Percentiles rank a stretch among this genome's conserved stretches.
phyloP scores from a whole-genome alignment of 345 rosid species.

The Adansonia digitata region DNA sequence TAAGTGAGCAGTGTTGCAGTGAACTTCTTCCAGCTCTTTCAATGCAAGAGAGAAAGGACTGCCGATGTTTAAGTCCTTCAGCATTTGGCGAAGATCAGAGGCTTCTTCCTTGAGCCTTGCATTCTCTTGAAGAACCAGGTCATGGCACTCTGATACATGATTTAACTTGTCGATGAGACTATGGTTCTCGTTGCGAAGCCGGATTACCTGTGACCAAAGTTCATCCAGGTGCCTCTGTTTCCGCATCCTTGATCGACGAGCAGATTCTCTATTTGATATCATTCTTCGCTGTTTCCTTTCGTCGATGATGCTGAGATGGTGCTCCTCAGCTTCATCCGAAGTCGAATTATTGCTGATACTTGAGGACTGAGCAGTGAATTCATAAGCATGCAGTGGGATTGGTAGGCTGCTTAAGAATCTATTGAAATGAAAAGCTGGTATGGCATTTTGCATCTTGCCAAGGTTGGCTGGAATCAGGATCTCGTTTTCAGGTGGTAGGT shows the following conservation, averaged over 20 bases:
- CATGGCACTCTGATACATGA: constrained; percentile 59
- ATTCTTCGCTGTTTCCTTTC: constrained; percentile 92
- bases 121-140: constrained; percentile 63
- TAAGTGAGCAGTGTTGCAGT: constrained; percentile 42
- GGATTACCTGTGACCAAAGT: constrained; percentile 75
- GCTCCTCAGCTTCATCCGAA: constrained; percentile 74
- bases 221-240: constrained; percentile 95
- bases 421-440: constrained; percentile 43
- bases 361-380: constrained; percentile 35
- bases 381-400: constrained; percentile 30
- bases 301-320: constrained; percentile 56
- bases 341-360: constrained; percentile 68
- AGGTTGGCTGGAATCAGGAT: constrained; percentile 29
- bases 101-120: constrained; percentile 75
- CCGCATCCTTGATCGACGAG: constrained; percentile 92
- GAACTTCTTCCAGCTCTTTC: constrained; percentile 48
- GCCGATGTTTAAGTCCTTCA: constrained; percentile 42
- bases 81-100: constrained; percentile 67
- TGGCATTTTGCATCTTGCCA: constrained; percentile 27
- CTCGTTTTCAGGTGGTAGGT: constrained; percentile 35
- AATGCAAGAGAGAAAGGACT: constrained; percentile 40
- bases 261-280: constrained; percentile 96
- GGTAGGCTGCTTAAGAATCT: constrained; percentile 33
- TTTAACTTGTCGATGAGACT: constrained; percentile 62
- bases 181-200: constrained; percentile 70